Evolutionary conservation across 805 yeast species (phyloP), one percentile per base, ranked within the genome.

Genomic region (Ogataea degrootiae): DNA sequence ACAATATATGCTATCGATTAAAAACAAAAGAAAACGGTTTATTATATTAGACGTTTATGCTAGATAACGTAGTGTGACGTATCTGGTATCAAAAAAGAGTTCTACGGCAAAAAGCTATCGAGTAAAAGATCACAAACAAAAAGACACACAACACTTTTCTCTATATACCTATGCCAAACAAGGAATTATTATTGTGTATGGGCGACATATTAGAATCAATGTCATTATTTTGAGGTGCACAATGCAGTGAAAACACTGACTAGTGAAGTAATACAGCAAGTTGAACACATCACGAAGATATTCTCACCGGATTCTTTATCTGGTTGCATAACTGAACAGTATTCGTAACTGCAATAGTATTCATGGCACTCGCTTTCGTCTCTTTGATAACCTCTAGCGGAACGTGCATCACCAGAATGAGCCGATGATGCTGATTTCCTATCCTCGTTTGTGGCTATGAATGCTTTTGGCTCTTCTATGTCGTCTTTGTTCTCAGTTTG

Each of bases 351-450:
- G 38, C 58, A 60, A 14, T 50, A 51, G 41, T 62, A 65, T 37
- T 60, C 63, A 44, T 62, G 62, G 37, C 68, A 63, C 38, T 63
- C 57, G 38, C 60, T 53, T 43, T 62, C 56, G 17, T 61, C 61
- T 45, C 60, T 53, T 34, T 59, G 58, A 37, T 60, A 63, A 6
- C 64, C 60, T 31, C 48, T 37, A 19, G 34, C 29, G 37, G 35
- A 22, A 12, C 12, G 37, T 7, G 41, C 37, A 8, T 33, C 31
- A 37, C 33, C 46, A n/a, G 39, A 29, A 11, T 22, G 19, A 17
- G 14, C 23, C 21, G 44, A 36, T 6, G 5, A 34, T 19, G 37
- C 31, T n/a, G 22, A 31, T n/a, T 14, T 23, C 19, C 5, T 35
- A 17, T 44, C 37, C 6, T 29, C 38, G 15, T 44, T 49, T 2